Conservation (phyloP, 2,329 filamentous ascomycete genomes). For the Epichloe sp. region DNA sequence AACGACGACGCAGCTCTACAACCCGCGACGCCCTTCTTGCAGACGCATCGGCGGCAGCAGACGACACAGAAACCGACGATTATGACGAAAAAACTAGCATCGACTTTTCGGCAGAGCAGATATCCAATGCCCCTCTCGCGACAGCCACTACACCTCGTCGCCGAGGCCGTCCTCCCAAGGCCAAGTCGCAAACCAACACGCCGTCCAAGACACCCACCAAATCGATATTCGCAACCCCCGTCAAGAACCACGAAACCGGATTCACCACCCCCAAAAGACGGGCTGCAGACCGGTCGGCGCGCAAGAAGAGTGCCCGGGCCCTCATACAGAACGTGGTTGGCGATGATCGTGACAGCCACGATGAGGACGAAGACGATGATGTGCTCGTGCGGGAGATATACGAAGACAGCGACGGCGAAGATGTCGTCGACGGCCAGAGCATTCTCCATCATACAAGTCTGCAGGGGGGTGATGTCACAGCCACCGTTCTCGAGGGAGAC, state of each 20-base stretch:
- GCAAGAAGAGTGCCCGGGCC: slow-evolving; percentile 68
- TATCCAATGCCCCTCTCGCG: slow-evolving; percentile 5
- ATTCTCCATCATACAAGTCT: too few relatives aligned
- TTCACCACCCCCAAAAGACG: slow-evolving; percentile 48
- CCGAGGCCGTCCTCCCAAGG: slow-evolving; percentile 18
- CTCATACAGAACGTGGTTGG: slow-evolving; percentile 60
- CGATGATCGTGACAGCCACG: slow-evolving; percentile 51
- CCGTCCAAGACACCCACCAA: slow-evolving; percentile 16
- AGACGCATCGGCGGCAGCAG: background rate
- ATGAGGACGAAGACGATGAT: slow-evolving; percentile 37
- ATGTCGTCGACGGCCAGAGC: slow-evolving; percentile 44
- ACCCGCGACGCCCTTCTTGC: slow-evolving; percentile 1
- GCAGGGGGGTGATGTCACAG: slow-evolving; percentile 24
- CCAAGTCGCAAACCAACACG: slow-evolving; percentile 16
- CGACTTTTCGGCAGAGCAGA: background rate
- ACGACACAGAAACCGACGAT: slow-evolving; percentile 5
- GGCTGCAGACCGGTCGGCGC: slow-evolving; percentile 73
- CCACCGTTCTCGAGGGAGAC: slow-evolving; percentile 14
- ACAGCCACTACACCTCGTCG: slow-evolving; percentile 19
- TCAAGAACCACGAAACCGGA: slow-evolving; percentile 19
- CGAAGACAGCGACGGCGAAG: slow-evolving; percentile 57
- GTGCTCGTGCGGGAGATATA: slow-evolving; percentile 17
- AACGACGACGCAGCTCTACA: slow-evolving; percentile 17
- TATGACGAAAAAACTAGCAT: background rate
- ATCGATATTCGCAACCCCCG: slow-evolving; percentile 26